Base-by-base conservation (phyloP, 2,329 filamentous ascomycete genomes). In the Allantophomopsis cytisporea region DNA sequence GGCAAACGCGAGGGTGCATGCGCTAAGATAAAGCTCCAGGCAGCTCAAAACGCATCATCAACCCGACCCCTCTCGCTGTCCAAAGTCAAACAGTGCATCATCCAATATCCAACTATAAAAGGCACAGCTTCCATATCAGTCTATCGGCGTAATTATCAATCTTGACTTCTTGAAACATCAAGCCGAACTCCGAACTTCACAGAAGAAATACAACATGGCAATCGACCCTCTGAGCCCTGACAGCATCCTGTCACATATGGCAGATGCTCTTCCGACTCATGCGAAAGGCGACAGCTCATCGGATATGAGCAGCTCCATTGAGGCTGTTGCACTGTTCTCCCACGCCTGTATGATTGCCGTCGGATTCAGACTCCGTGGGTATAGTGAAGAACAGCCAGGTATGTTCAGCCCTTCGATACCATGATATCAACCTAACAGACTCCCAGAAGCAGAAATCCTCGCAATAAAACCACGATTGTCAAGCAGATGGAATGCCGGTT, bases 381-480 rank as follows among this genome's bases (percentile, higher is more conserved):
- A 94, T n/a, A 73, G 80, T 36, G 86, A 96, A 59, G 85, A 89
- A 39, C 76, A 87, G 36, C 74, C 83, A 47, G 71, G 83, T 85
- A 60, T 43, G 62, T 50, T 11, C 28, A 4, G 34, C 36, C 13
- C 21, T 15, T 17, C 8, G 14, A 2, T 43, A 18, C 43, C 43
- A 44, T 48, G 38, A 39, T 17, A 35, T 16, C 3, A 31, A 30
- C 35, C 45, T 49, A 35, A 38, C 38, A 30, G 20, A 3, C 32
- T 57, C 49, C 48, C 48, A 75, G 72, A 80, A 54, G 57, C 69
- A 21, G 64, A 73, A 53, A 75, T 75, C 51, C 63, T 70, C 40
- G 56, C 66, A 36, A 60, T 74, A 35, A 69, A 74, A 8, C 74
- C 73, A 7, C 68, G 77, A 23, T 69, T 96, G 2, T 84, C 86